Evolutionary conservation across 1,284 basidiomycete species (phyloP), one percentile per base, ranked within the genome.

Genomic region (Ceratobasidium sp.): DNA sequence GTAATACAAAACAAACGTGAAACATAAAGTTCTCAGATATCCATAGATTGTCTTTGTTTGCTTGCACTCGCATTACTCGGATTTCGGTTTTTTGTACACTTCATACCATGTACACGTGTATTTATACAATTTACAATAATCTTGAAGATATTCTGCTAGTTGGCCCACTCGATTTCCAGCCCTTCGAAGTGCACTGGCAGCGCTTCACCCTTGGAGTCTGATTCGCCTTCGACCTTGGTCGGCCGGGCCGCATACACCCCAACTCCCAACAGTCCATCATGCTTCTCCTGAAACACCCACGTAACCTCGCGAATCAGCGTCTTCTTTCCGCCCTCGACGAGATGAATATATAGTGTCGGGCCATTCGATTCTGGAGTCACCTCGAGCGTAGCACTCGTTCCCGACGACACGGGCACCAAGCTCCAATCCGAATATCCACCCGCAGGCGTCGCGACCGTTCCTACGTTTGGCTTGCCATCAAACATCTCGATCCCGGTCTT

Each of bases 401-500:
- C 50, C 4, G 35, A 45, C 15, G 45, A n/a, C 13, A 60, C 52
- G 0, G 75, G 72, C 12, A 75, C 53, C 8, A 76, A 55, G 43
- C 75, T 75, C 75, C 75, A 76, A 71, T 76, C 75, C 12, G 75
- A 74, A 10, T 58, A 65, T 13, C 64, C 32, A 29, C 69, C 68
- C 27, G 56, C 70, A 12, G 74, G 73, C 6, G 74, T 75, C 5
- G 71, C 73, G 29, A 76, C 75, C 27, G 72, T 72, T 12, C 74
- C 75, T 3, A 75, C 70, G 54, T 72, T 73, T n/a, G 73, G 57
- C 40, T 72, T 71, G 22, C 68, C 74, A 50, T 73, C 70, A 42
- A 70, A 72, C 40, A 72, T 71, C 64, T 76, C 75, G 69, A 76
- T 74, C 10, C 75, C 75, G n/a, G 75, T 69, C 54, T 76, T 76